A percentile compares a stretch with the other conserved stretches of the same genome.
Evolutionary conservation across 305 asterid genomes (phyloP).

Genomic region (Fraxinus greggii): DNA sequence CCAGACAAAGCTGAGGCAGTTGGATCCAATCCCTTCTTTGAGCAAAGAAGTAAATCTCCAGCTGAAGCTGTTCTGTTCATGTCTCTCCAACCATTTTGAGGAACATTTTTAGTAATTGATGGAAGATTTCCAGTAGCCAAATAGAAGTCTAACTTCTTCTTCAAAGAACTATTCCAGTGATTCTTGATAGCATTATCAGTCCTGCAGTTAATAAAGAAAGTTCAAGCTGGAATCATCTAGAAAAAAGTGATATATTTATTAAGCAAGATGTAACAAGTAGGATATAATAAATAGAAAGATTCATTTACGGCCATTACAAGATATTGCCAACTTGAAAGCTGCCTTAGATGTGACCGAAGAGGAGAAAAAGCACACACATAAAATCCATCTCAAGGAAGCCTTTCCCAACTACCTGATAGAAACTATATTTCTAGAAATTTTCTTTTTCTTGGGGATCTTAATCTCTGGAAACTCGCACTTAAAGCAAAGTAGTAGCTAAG

Average conservation of each 20-base stretch:
- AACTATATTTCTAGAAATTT: not conserved
- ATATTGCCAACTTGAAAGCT: constrained; percentile 9
- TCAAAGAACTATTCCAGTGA: constrained; percentile 97
- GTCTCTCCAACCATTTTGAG: constrained; percentile 46
- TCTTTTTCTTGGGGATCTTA: not conserved
- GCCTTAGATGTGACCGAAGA: not conserved
- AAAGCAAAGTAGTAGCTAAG: not conserved
- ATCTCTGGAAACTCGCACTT: not conserved
- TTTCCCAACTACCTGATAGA: constrained; percentile 2
- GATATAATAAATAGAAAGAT: not conserved
- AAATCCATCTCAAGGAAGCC: constrained; percentile 11
- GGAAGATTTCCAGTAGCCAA: constrained; percentile 88
- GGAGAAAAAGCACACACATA: not conserved
- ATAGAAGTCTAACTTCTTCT: constrained; percentile 83
- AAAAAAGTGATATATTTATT: not conserved
- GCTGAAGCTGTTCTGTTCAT: constrained; percentile 30
- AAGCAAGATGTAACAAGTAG: not conserved
- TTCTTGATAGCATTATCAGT: constrained; percentile 96
- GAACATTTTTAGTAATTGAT: constrained; percentile 48
- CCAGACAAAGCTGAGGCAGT: constrained; percentile 41
- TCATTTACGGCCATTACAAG: not conserved
- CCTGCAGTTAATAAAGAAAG: constrained; percentile 44
- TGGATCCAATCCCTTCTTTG: constrained; percentile 38
- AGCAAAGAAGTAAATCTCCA: constrained; percentile 30
- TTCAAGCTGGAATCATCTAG: constrained; percentile 6